Base-by-base conservation (phyloP, 208 protist genomes). In the Leishmania mexicana region DNA sequence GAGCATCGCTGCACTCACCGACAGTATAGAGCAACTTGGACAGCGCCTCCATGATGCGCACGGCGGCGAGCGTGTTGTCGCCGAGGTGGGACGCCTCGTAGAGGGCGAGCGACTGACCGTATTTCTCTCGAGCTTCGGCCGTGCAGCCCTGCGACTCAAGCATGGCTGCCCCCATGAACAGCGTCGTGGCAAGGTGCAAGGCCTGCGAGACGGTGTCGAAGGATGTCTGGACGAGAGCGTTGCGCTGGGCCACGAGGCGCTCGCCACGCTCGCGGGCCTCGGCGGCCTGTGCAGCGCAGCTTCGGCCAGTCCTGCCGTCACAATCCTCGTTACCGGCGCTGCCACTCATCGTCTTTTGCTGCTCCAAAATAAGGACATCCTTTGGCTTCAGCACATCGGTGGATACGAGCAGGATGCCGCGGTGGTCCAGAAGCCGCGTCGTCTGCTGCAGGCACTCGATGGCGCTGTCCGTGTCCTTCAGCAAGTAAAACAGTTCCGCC, bases 401-500 rank as follows among this genome's bases (percentile, higher is more conserved):
- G 15, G 83, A 85, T 42, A 93, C 83, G 38, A 89, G 85, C 68
- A 95, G 84, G n/a, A 85, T 42, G 11, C 90, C 90, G 65, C 91
- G 90, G 21, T 79, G 87, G 81, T 95, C 92, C 58, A 87, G 80
- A 67, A 93, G 72, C 24, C 84, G 88, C 53, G 87, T 42, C 2
- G 90, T 88, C 31, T 87, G 76, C 74, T 89, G 84, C 7, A 92
- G 75, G 64, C 74, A 90, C 70, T 75, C 68, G 53, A 88, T 67
- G 3, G 89, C 86, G 38, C 65, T 77, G 15, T 83, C 79, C 28
- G 83, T 64, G 62, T 92, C 72, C 28, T 85, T 75, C 35, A 88
- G 65, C 31, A 92, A 54, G 89, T 90, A 93, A 80, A 84, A 82
- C n/a, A 89, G 67, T 54, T 93, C 88, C 72, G 88, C 81, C n/a